These are phyloP conservation scores for Epichloe aotearoae DNA, from an alignment of 2,329 filamentous ascomycete species.

Conservation along the genomic window DNA sequence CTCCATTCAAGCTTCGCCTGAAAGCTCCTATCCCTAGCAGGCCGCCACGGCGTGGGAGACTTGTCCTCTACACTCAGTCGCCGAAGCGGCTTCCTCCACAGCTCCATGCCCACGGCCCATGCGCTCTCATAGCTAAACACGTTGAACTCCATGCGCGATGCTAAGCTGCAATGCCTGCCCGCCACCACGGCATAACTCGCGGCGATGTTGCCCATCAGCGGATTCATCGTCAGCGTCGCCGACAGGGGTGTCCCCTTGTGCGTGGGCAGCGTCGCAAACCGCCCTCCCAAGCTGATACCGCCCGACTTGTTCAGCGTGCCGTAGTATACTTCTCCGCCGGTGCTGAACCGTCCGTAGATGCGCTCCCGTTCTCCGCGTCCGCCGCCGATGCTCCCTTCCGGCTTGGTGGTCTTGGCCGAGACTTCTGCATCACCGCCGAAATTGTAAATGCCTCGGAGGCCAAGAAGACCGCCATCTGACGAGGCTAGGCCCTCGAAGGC, in stretches of 20 bases:
- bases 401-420: constrained; percentile 23
- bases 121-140: constrained; percentile 97
- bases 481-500: constrained; percentile 83
- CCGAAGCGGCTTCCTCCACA: constrained; percentile 59
- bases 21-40: constrained; percentile 26
- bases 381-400: constrained; percentile 12
- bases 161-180: constrained; percentile 68
- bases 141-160: constrained; percentile 91
- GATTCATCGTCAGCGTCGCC: constrained; percentile 84
- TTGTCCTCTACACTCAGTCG: constrained; percentile 25
- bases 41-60: constrained; percentile 6
- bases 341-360: constrained; percentile 72
- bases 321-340: constrained; percentile 90
- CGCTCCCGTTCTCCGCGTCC: constrained; percentile 36
- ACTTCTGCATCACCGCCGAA: constrained; percentile 56
- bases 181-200: constrained; percentile 87
- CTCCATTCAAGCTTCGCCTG: constrained; percentile 40
- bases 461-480: constrained; percentile 81
- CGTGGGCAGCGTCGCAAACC: constrained; percentile 75
- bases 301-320: constrained; percentile 88
- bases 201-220: constrained; percentile 84
- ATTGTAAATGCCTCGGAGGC: constrained; percentile 83
- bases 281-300: constrained; percentile 74
- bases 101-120: constrained; percentile 79
- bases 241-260: constrained; percentile 82